Evolutionary conservation across 2,329 filamentous ascomycete species (phyloP).

Genomic region (Mariannaea sp.): DNA sequence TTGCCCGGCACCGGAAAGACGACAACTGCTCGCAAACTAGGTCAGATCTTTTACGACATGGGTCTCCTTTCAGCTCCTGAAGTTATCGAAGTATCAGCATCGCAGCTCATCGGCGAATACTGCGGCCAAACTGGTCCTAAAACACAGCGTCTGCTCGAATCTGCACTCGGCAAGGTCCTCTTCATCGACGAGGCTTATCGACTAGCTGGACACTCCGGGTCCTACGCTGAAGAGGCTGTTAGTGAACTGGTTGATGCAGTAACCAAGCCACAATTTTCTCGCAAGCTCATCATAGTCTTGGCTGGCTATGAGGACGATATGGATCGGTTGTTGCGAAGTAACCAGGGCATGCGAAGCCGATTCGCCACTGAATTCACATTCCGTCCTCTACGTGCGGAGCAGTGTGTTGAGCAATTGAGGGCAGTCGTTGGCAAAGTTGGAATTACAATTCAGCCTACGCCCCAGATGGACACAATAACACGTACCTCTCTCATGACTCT

Average conservation of each 20-base stretch:
- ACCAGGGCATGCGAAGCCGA: constrained; percentile 65
- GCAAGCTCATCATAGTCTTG: constrained; percentile 67
- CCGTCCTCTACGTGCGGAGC: constrained; percentile 47
- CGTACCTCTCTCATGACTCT: constrained; percentile 38
- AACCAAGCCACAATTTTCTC: constrained; percentile 59
- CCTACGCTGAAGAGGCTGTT: constrained; percentile 60
- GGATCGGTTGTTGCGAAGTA: constrained; percentile 63
- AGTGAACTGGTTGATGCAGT: constrained; percentile 57
- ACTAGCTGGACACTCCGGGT: constrained; percentile 54
- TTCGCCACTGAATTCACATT: constrained; percentile 68
- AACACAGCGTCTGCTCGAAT: constrained; percentile 62
- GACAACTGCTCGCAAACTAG: constrained; percentile 70
- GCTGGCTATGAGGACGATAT: constrained; percentile 72
- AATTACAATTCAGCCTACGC: constrained; percentile 37
- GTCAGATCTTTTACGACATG: constrained; percentile 75
- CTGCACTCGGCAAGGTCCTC: constrained; percentile 67
- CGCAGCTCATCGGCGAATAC: constrained; percentile 70
- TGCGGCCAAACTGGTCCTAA: constrained; percentile 72
- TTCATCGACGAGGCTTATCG: constrained; percentile 76
- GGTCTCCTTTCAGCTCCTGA: constrained; percentile 65
- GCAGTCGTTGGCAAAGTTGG: constrained; percentile 41
- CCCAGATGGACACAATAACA: constrained; percentile 31
- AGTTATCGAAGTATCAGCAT: constrained; percentile 69
- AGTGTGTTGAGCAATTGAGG: constrained; percentile 54
- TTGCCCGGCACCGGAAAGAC: constrained; percentile 73